A percentile compares a stretch with the other conserved stretches of the same genome.
phyloP scores from a whole-genome alignment of 441 rosid species.

The Lepidium campestre region DNA sequence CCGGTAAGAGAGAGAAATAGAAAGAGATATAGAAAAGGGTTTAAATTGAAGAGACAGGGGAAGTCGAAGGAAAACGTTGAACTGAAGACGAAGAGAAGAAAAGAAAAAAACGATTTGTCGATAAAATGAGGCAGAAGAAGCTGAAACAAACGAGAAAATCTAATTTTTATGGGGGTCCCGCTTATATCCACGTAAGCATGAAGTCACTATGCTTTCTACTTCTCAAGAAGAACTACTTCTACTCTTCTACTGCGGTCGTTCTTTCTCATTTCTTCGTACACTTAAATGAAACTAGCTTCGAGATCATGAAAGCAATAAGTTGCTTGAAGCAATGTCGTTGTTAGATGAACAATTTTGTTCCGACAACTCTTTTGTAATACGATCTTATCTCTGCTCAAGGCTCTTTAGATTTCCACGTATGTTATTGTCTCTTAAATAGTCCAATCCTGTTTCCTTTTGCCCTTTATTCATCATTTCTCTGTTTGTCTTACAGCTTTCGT shows the following conservation, averaged over 20 bases:
- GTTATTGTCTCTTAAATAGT: no score
- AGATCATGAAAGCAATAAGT: no score
- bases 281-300: no score
- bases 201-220: background rate
- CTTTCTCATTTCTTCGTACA: no score
- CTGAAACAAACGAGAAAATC: background rate
- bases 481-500: slow-evolving; percentile 36
- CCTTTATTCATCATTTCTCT: no score
- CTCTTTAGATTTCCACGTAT: no score
- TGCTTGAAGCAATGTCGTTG: no score
- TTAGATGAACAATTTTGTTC: no score
- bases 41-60: slow-evolving; percentile 7
- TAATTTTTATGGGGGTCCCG: slow-evolving; percentile 8
- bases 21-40: slow-evolving; percentile 6
- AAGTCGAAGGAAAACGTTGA: slow-evolving; percentile 4
- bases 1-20: slow-evolving; percentile 4
- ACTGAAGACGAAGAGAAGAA: background rate
- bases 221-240: background rate
- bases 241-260: background rate
- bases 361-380: no score
- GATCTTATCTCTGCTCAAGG: no score
- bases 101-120: background rate
- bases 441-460: no score
- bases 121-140: background rate
- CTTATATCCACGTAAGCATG: slow-evolving; percentile 23